Evolutionary conservation across 2,329 filamentous ascomycete species (phyloP), one percentile per base, ranked within the genome.

Genomic region (Pleurostoma richardsiae): DNA sequence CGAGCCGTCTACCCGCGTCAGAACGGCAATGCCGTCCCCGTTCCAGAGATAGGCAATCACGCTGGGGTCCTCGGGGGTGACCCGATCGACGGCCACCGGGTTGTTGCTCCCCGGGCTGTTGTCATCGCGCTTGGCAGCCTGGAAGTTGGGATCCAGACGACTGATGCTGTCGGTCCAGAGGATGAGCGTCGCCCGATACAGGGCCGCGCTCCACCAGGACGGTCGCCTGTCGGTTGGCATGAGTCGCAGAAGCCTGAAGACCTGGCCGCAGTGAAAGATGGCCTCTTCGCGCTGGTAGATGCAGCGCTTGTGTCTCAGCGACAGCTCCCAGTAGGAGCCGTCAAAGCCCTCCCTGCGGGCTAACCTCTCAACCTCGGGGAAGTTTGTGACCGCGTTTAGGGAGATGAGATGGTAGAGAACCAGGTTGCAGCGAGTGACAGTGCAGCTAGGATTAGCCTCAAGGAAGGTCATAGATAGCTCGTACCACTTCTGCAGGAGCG

Each of bases 321-420:
- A 66, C 38, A 79, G 61, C 29, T 74, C 74, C 68, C 77, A 77
- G 56, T 76, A 77, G 4, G 73, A 71, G 6, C 74, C 74, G 51
- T 83, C 75, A 41, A 79, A 72, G 27, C 68, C 71, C 49, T 86
- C 82, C 33, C 77, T 72, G 11, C 84, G 75, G 4, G 84, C 84
- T 7, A 88, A 68, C 4, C 76, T 72, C 65, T 88, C 85, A 41
- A 88, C 80, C 54, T 83, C 80, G 3, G 79, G 73, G 57, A 88
- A 86, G 62, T 80, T 81, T 11, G 82, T 83, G 29, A 86, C 76
- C 6, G 80, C 77, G 54, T 87, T 87, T 49, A 89, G 72, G 42
- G 77, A 83, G 58, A 88, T 82, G 39, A 88, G 72, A 55, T 89
- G 85, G 61, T 85, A 88, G 50, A 88, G 74, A 40, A 85, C 76